A percentile compares a stretch with the other conserved stretches of the same genome.
phyloP scores from a whole-genome alignment of 768 basidiomycete species.

The Collybiopsis confluens region DNA sequence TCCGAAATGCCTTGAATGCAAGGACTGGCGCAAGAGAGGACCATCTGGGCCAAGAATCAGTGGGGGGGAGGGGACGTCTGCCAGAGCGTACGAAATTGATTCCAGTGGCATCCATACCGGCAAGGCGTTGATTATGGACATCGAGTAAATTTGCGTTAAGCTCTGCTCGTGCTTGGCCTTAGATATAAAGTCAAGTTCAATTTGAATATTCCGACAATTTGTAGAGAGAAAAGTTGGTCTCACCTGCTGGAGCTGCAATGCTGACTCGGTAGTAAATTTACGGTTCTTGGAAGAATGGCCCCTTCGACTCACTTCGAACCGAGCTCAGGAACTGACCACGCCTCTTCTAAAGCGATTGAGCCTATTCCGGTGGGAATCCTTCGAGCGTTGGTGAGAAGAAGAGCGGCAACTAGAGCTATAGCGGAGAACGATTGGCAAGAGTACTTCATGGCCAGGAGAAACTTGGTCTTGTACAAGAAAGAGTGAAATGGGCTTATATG shows the following conservation, averaged over 20 bases:
- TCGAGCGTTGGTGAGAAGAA: not conserved
- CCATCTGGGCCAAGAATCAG: not conserved
- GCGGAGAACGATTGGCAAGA: no score
- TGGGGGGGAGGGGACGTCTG: not conserved
- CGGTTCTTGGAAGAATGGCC: not conserved
- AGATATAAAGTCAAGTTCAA: not conserved
- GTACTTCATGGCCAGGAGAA: no score
- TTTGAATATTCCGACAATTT: no score
- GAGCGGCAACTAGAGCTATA: no score
- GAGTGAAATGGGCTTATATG: no score
- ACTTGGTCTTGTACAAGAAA: no score
- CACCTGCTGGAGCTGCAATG: not conserved
- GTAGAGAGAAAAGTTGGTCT: no score
- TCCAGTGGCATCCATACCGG: constrained; percentile 3
- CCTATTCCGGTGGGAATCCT: constrained; percentile 1
- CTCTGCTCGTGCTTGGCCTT: not conserved
- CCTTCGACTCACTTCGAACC: not conserved
- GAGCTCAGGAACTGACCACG: constrained; percentile 2
- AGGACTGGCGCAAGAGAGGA: constrained; percentile 13
- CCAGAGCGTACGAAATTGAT: not conserved
- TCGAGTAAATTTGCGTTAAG: constrained; percentile 5
- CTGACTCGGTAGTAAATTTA: not conserved
- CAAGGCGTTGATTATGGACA: constrained; percentile 4
- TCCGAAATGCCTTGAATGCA: constrained; percentile 16
- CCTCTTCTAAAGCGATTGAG: constrained; percentile 5